A percentile compares a stretch with the other conserved stretches of the same genome.
Evolutionary conservation across 805 yeast species (phyloP).

Genomic region (Schwanniomyces polymorphus): DNA sequence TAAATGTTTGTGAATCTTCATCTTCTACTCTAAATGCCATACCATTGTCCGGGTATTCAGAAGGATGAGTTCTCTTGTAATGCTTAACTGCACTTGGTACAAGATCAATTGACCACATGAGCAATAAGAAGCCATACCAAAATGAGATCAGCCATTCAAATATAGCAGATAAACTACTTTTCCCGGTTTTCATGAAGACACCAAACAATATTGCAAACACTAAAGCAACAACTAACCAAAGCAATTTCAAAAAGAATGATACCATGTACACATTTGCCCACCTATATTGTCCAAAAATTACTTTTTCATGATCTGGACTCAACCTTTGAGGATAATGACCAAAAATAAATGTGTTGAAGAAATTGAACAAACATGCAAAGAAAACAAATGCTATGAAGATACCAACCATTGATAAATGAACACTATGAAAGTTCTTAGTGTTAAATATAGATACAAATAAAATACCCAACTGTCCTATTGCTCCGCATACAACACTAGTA

Average conservation of each 20-base stretch:
- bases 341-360: conserved; percentile 36
- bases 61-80: conserved; percentile 29
- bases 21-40: conserved; percentile 2
- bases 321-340: conserved; percentile 37
- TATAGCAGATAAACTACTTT: conserved; percentile 51
- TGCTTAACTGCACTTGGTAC: conserved; percentile 54
- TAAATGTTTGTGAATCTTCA: conserved; percentile 14
- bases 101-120: conserved; percentile 68
- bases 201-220: conserved; percentile 71
- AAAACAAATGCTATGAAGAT: conserved; percentile 71
- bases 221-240: conserved; percentile 69
- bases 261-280: conserved; percentile 44
- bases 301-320: conserved; percentile 38
- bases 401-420: conserved; percentile 69
- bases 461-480: conserved; percentile 70
- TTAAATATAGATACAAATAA: conserved; percentile 73
- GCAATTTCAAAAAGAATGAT: conserved; percentile 52
- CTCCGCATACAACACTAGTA: conserved; percentile 42
- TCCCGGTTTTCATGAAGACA: conserved; percentile 31
- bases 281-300: conserved; percentile 35
- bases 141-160: conserved; percentile 90
- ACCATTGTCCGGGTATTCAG: conserved; percentile 20
- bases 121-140: conserved; percentile 72
- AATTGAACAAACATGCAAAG: conserved; percentile 41
- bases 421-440: conserved; percentile 54